These are phyloP conservation scores for Oryza punctata DNA, from an alignment of 176 grass and related monocot species.

Conservation along the genomic window DNA sequence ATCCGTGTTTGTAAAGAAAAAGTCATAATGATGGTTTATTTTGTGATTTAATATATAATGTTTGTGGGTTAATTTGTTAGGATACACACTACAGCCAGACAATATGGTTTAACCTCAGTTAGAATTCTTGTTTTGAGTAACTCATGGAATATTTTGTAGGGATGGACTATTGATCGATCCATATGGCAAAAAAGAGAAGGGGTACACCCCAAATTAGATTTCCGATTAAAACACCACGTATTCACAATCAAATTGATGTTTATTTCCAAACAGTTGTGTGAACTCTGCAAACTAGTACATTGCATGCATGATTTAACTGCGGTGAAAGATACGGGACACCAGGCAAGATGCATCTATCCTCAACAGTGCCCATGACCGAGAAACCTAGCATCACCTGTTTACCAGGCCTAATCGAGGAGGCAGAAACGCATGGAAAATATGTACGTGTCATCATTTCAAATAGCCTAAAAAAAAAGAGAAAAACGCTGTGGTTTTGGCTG, in stretches of 20 bases:
- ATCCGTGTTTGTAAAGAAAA: neutral
- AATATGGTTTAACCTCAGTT: neutral
- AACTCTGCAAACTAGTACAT: too few species aligned
- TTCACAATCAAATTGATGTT: neutral
- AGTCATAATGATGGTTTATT: neutral
- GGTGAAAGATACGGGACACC: too few species aligned
- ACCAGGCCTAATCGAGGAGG: too few species aligned
- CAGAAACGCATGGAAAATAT: too few species aligned
- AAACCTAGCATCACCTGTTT: too few species aligned
- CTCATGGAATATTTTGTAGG: neutral
- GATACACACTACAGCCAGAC: neutral
- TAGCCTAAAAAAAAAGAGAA: too few species aligned
- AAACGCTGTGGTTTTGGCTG: too few species aligned
- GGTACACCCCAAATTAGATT: neutral
- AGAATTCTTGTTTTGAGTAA: conserved; percentile 4
- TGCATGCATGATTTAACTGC: too few species aligned
- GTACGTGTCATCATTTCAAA: too few species aligned
- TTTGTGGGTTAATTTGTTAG: neutral
- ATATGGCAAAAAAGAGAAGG: neutral
- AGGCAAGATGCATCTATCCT: too few species aligned
- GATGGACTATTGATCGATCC: neutral
- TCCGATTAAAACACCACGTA: neutral
- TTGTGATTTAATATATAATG: neutral
- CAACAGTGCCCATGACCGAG: too few species aligned
- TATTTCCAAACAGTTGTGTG: too few species aligned